phyloP scores from a whole-genome alignment of 1,284 basidiomycete species.

The Phlebopus sp. region DNA sequence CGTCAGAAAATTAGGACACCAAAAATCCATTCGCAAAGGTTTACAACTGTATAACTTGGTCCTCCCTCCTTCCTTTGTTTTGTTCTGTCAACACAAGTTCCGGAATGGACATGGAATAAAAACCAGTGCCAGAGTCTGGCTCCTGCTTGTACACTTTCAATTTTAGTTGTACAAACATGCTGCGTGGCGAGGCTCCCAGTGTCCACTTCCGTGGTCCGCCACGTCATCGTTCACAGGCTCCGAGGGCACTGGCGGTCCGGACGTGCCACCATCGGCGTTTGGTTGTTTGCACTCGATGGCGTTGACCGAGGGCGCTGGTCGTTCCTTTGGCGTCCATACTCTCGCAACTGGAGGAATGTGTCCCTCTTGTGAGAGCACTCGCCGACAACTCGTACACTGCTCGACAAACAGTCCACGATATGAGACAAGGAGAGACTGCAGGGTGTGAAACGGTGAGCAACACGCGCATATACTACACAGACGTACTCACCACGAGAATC shows the following conservation, averaged over 20 bases:
- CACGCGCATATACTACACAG: constrained; percentile 6
- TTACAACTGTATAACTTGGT: not conserved
- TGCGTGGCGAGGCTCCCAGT: constrained; percentile 55
- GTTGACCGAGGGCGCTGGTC: not conserved
- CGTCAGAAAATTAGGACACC: too few species aligned
- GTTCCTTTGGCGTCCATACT: constrained; percentile 42
- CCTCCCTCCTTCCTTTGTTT: not conserved
- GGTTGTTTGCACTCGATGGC: not conserved
- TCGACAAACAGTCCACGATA: constrained; percentile 62
- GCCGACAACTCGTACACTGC: constrained; percentile 53
- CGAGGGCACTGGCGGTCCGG: not conserved
- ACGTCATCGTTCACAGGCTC: not conserved
- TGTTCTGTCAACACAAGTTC: not conserved
- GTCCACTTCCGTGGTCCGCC: constrained; percentile 23
- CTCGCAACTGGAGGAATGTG: constrained; percentile 70
- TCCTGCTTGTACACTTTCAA: not conserved
- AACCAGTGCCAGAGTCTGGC: not conserved
- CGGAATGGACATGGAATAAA: not conserved
- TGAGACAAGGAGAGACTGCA: constrained; percentile 46
- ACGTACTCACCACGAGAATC: constrained; percentile 40
- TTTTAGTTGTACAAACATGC: constrained; percentile 43
- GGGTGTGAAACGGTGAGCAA: constrained; percentile 9
- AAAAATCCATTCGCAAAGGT: not conserved
- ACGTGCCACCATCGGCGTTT: not conserved
- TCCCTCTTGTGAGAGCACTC: constrained; percentile 63